Base-by-base conservation (phyloP, 176 grass and related monocot species). In the Triticum turgidum region DNA sequence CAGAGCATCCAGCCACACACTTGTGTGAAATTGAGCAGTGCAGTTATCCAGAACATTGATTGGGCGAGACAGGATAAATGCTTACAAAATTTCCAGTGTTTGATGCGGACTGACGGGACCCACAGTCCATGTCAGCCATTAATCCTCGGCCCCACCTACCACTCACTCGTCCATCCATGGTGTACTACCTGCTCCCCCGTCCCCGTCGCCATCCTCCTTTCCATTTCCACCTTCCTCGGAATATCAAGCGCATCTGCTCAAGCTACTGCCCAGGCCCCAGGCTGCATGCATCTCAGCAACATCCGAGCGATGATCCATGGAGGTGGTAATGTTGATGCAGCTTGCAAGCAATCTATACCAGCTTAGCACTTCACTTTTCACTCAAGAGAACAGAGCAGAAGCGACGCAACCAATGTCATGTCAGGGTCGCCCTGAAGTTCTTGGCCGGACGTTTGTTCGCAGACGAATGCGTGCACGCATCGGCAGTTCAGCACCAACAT, bases 81-180 rank as follows among this genome's bases (percentile, higher is more conserved):
- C 17, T 59, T 21, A 20, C 7, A 59, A 59, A 21, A 7, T 21
- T 59, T 21, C 56, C 20, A 59, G 56, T 25, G 61, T 37, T 45
- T 67, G 78, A 77, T 69, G 70, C 34, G 82, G 78, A 85, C 45
- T 37, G 61, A 15, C 1, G 3, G 73, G 73, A 5, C 72, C 70
- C 63, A 14, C 33, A 1, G 33, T 87, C 73, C 3, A 49, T 65
- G 11, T 90, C 80, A 5, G n/a, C 13, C 30, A 30, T 72, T 22
- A 33, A 77, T 42, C 56, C 11, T 32, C 7, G 51, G 61, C 6
- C 11, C 76, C 61, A 27, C 32, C 68, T 29, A 81, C 61, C 62
- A 56, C 54, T 41, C 39, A 63, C 56, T 9, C 56, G 56, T 18
- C 51, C 51, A 54, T 63, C 24, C 5, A 64, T 49, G 35, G 71